Evolutionary conservation across 2,329 filamentous ascomycete genomes (phyloP).

Genomic region (Didymella keratinophila): DNA sequence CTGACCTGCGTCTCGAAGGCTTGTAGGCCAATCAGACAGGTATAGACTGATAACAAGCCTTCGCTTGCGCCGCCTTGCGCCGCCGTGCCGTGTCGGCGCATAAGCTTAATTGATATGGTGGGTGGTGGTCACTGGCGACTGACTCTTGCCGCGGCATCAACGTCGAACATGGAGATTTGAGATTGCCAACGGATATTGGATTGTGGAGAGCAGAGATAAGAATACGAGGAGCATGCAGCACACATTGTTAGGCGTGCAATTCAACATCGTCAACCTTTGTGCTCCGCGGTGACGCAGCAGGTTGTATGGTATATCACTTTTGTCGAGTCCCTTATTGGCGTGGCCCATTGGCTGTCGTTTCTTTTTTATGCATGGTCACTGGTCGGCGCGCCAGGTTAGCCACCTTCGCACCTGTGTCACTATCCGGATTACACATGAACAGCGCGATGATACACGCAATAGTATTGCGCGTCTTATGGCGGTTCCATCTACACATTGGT

Average conservation of each 20-base stretch:
- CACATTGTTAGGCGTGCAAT: slow-evolving; percentile 2
- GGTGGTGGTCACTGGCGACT: background rate
- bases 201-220: slow-evolving; percentile 21
- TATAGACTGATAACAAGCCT: slow-evolving; percentile 11
- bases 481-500: slow-evolving; percentile 5
- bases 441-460: background rate
- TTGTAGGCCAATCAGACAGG: background rate
- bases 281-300: background rate
- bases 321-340: background rate
- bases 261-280: background rate
- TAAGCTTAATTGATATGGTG: slow-evolving; percentile 10
- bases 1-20: background rate
- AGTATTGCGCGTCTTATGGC: slow-evolving; percentile 1
- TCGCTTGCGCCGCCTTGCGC: slow-evolving; percentile 17
- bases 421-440: background rate
- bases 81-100: slow-evolving; percentile 15
- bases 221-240: slow-evolving; percentile 8
- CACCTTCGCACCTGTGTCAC: background rate
- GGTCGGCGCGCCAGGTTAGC: background rate
- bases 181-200: slow-evolving; percentile 1
- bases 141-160: slow-evolving; percentile 1
- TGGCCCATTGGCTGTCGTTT: background rate
- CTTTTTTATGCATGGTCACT: background rate
- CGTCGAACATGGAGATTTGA: slow-evolving; percentile 7
- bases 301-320: background rate